Percentiles rank a stretch among this genome's conserved stretches.
Conservation (phyloP, 768 basidiomycete species). For the Paxillus rubicundulus region DNA sequence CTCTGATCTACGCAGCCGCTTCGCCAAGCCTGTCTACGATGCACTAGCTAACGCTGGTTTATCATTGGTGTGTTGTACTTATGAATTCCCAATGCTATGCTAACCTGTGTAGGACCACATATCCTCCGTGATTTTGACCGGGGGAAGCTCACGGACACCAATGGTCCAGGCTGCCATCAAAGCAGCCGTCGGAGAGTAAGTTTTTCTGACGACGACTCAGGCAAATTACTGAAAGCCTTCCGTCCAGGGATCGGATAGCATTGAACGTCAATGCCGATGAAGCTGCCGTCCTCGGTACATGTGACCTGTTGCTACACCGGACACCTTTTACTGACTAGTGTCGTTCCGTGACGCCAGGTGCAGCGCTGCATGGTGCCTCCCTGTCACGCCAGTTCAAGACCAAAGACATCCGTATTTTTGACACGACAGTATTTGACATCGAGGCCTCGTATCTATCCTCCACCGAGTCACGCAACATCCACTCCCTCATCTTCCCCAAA, state of each 20-base stretch:
- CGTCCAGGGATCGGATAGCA: conserved; percentile 72
- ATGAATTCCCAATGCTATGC: not conserved
- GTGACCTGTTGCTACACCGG: not conserved
- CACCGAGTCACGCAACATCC: conserved; percentile 59
- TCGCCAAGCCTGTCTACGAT: conserved; percentile 69
- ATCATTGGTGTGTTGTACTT: conserved; percentile 48
- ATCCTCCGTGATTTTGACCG: conserved; percentile 88
- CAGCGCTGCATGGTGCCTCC: conserved; percentile 87
- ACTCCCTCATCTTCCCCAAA: conserved; percentile 71
- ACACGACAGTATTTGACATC: conserved; percentile 71
- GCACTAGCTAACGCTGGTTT: conserved; percentile 68
- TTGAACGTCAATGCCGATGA: conserved; percentile 97
- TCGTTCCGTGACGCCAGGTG: conserved; percentile 39
- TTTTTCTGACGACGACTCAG: conserved; percentile 8
- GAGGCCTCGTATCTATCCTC: conserved; percentile 77
- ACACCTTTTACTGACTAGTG: conserved; percentile 4
- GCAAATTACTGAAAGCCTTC: not conserved
- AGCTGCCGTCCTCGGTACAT: conserved; percentile 79
- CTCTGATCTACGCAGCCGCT: conserved; percentile 59
- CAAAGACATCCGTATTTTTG: conserved; percentile 85
- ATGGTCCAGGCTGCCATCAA: conserved; percentile 87
- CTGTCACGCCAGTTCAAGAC: conserved; percentile 92
- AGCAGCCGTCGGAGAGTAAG: conserved; percentile 74
- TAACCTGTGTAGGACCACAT: conserved; percentile 61
- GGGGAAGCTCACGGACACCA: conserved; percentile 86